Conservation (phyloP, 108 stramenopile genomes). For the Nitzschia palea region DNA sequence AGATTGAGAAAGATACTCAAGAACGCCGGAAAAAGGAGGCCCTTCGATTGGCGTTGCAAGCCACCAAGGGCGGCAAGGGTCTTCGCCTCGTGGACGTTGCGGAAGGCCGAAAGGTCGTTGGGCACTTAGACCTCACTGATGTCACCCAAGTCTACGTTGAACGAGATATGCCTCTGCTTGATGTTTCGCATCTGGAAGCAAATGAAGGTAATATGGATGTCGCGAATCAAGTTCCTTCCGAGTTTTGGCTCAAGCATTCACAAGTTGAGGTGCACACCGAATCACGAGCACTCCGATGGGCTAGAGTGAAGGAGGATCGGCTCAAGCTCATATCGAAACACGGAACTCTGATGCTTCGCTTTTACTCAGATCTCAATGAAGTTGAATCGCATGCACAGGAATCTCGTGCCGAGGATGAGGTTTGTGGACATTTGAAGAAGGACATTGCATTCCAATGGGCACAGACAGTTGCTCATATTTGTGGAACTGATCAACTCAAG, state of each 20-base stretch:
- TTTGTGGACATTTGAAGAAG: conserved; percentile 23
- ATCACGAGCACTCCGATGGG: conserved; percentile 45
- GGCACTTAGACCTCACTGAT: conserved; percentile 55
- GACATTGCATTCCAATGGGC: conserved; percentile 75
- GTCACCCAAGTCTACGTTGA: conserved; percentile 63
- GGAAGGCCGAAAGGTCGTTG: conserved; percentile 62
- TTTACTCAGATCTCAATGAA: conserved; percentile 67
- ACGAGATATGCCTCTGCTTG: conserved; percentile 18
- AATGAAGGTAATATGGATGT: not conserved
- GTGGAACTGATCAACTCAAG: conserved; percentile 44
- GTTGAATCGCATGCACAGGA: conserved; percentile 28
- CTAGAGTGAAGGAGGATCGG: conserved; percentile 54
- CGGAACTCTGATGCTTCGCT: conserved; percentile 61
- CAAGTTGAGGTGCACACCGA: not conserved
- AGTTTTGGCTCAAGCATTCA: conserved; percentile 20
- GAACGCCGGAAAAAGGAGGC: not conserved
- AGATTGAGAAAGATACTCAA: conserved; percentile 15
- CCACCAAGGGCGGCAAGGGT: conserved; percentile 72
- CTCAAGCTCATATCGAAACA: conserved; percentile 46
- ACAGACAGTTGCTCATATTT: conserved; percentile 60
- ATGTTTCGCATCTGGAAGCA: conserved; percentile 1
- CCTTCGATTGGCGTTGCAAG: conserved; percentile 18
- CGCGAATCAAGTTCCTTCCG: conserved; percentile 18
- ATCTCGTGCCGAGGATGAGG: not conserved
- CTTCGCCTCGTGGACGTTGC: conserved; percentile 67